Conservation (phyloP, 345 rosid genomes). For the Carallia pectinifolia region DNA sequence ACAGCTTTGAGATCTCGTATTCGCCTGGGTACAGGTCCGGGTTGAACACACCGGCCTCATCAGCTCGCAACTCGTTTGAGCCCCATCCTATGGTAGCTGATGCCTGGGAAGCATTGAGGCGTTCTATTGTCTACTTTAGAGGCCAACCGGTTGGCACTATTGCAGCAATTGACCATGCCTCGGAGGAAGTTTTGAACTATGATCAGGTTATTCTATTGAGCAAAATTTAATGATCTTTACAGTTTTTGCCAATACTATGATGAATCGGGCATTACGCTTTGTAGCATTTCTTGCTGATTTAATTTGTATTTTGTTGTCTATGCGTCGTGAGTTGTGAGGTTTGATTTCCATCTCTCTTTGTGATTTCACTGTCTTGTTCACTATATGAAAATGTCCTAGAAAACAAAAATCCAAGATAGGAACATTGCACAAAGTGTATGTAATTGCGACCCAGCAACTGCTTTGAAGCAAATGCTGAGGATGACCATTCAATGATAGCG, state of each 20-base stretch:
- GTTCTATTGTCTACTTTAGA: conserved; percentile 70
- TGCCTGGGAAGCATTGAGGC: conserved; percentile 92
- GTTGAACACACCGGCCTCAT: conserved; percentile 74
- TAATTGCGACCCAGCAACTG: neutral
- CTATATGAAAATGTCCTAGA: neutral
- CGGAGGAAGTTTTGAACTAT: conserved; percentile 92
- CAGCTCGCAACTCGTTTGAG: conserved; percentile 80
- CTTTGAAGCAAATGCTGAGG: neutral
- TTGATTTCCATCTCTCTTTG: neutral
- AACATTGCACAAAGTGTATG: neutral
- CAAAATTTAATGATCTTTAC: neutral
- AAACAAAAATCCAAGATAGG: neutral
- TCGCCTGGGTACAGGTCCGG: conserved; percentile 39
- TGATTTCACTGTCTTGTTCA: neutral
- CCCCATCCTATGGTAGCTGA: conserved; percentile 97
- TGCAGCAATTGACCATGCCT: conserved; percentile 91
- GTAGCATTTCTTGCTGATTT: neutral
- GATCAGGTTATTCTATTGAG: conserved; percentile 63
- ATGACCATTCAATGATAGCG: neutral
- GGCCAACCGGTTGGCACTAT: conserved; percentile 88
- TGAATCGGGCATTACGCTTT: neutral
- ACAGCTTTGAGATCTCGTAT: conserved; percentile 40
- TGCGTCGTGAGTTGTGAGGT: neutral
- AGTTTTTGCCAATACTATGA: neutral
- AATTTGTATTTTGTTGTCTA: neutral